Evolutionary conservation across 2,329 filamentous ascomycete species (phyloP), one percentile per base, ranked within the genome.

Genomic region (Talaromyces piceae): DNA sequence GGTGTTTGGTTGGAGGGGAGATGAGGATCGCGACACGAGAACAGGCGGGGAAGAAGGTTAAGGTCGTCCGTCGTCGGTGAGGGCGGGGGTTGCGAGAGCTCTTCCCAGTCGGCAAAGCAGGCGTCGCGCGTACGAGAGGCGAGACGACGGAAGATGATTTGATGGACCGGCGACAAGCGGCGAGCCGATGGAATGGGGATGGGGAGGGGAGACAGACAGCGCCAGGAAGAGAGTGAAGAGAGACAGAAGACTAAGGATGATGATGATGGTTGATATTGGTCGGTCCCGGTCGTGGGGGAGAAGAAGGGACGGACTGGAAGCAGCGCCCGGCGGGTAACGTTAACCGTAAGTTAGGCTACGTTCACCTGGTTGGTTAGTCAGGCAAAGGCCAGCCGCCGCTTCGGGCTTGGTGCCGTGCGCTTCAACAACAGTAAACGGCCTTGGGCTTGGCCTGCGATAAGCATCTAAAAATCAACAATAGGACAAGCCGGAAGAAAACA

Each of bases 61-160:
- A 25, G 39, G 33, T 37, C 26, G 31, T 37, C 31, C n/a, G 16
- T 37, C 33, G 33, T 43, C 23, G 39, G 12, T 26, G 45, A 43
- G 50, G 49, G 25, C 41, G 51, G 49, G 39, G 47, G 49, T 50
- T 37, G 16, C 2, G 7, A 18, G 33, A n/a, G 33, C 6, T 37
- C 33, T 37, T 37, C 33, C 33, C 33, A 13, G 33, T 18, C 20
- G 16, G 33, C 16, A 37, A 33, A 26, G 20, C 26, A 45, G 11
- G 33, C 33, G 33, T 37, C 33, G 33, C 33, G 33, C 33, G 33
- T 33, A 37, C 33, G 33, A 37, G 33, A 37, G 13, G 33, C 16
- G 16, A 37, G 33, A 18, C 33, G 33, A 37, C n/a, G 13, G 31
- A 37, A 7, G 30, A 33, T 13, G 30, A 7, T 11, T 33, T 33